phyloP scores from a whole-genome alignment of 2,329 filamentous ascomycete species.

The Ceratocystis ficicola region DNA sequence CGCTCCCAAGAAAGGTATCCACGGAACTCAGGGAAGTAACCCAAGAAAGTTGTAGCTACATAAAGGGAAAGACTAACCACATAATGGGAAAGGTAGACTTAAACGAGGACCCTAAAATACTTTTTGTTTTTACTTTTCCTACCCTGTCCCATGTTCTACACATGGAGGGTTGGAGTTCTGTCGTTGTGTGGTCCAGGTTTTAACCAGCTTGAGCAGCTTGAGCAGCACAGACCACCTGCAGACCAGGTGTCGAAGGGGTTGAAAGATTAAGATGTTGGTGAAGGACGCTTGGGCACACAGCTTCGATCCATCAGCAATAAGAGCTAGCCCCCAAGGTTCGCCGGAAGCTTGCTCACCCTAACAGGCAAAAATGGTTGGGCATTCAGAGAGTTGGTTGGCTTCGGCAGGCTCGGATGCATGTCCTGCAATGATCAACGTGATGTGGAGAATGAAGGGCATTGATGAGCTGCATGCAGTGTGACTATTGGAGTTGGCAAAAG shows the following conservation, averaged over 20 bases:
- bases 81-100: not conserved
- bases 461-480: not conserved
- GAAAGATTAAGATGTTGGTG: constrained; percentile 7
- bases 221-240: not conserved
- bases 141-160: not conserved
- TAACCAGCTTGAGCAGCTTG: not conserved
- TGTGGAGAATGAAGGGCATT: not conserved
- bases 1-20: not conserved
- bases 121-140: not conserved
- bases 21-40: not conserved
- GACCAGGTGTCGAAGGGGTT: not conserved
- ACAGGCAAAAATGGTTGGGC: not conserved
- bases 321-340: too few species aligned
- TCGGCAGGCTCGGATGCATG: not conserved
- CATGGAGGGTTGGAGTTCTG: not conserved
- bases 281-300: constrained; percentile 6
- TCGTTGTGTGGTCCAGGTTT: not conserved
- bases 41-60: not conserved
- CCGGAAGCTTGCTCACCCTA: too few species aligned
- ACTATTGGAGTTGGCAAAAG: not conserved
- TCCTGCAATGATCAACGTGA: not conserved
- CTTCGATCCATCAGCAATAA: not conserved
- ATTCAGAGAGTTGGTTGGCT: not conserved
- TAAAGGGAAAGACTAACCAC: not conserved
- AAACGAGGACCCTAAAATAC: not conserved